phyloP scores from a whole-genome alignment of 495 filamentous ascomycete genomes.

The Penicillium angulare region DNA sequence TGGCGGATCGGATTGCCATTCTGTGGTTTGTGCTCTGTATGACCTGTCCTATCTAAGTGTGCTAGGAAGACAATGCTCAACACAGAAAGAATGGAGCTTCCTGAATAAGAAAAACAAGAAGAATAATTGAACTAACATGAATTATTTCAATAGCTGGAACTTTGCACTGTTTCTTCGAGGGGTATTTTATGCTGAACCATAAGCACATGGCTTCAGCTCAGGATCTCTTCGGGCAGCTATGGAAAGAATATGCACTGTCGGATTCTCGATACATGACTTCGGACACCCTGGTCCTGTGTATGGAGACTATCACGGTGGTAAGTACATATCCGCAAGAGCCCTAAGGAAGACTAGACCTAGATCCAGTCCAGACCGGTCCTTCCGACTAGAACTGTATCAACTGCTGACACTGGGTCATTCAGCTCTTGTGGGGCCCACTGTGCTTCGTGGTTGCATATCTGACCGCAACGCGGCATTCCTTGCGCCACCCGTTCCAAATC shows the following conservation, averaged over 20 bases:
- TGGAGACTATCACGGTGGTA: constrained; percentile 81
- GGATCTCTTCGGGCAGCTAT: constrained; percentile 73
- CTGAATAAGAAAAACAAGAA: background rate
- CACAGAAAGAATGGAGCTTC: background rate
- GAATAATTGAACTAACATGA: constrained; percentile 5
- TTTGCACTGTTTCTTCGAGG: constrained; percentile 81
- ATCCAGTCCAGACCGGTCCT: background rate
- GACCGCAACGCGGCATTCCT: constrained; percentile 55
- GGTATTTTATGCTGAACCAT: constrained; percentile 75
- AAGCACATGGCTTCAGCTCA: constrained; percentile 54
- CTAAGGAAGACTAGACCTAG: too few species aligned
- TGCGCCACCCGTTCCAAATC: constrained; percentile 70
- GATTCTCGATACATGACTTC: constrained; percentile 80
- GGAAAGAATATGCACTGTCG: constrained; percentile 85
- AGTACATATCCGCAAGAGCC: constrained; percentile 18
- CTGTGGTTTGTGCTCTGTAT: constrained; percentile 68
- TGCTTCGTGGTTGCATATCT: constrained; percentile 64
- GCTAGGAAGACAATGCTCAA: background rate
- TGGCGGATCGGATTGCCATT: constrained; percentile 53
- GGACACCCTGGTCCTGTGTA: constrained; percentile 77
- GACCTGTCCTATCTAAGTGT: constrained; percentile 20
- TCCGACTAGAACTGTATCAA: constrained; percentile 1
- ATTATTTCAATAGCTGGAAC: constrained; percentile 47
- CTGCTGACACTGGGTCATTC: constrained; percentile 7
- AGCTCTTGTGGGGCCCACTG: constrained; percentile 79